These are phyloP conservation scores for Papiliotrema fonsecae DNA, from an alignment of 1,284 basidiomycete species.

Conservation along the genomic window DNA sequence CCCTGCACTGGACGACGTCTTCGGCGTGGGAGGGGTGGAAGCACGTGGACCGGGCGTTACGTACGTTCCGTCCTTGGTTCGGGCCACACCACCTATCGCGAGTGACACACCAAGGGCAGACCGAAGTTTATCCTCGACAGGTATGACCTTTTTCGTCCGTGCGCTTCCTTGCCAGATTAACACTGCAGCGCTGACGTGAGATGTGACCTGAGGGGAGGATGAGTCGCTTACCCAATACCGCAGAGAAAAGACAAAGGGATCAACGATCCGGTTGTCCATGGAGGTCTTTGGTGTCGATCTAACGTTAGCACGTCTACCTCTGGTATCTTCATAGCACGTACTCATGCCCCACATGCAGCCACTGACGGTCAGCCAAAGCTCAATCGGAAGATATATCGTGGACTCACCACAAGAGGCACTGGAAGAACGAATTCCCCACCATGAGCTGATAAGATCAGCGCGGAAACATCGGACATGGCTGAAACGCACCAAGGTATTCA, in stretches of 20 bases:
- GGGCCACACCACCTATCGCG: slow-evolving; percentile 12
- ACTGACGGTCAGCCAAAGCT: slow-evolving; percentile 45
- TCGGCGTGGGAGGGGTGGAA: not conserved
- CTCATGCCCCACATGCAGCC: slow-evolving; percentile 76
- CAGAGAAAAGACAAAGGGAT: slow-evolving; percentile 74
- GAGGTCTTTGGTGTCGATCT: slow-evolving; percentile 47
- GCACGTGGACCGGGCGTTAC: not conserved
- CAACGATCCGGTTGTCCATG: slow-evolving; percentile 58
- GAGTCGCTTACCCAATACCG: slow-evolving; percentile 55
- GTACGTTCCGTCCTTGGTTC: slow-evolving; percentile 1
- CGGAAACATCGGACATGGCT: slow-evolving; percentile 14
- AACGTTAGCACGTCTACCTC: not conserved
- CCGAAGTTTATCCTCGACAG: slow-evolving; percentile 66
- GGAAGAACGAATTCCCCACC: slow-evolving; percentile 77
- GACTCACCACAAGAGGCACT: slow-evolving; percentile 45
- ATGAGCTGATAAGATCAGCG: slow-evolving; percentile 51
- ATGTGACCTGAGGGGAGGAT: not conserved
- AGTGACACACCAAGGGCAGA: slow-evolving; percentile 57
- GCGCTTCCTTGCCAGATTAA: slow-evolving; percentile 68
- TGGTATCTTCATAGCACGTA: slow-evolving; percentile 13
- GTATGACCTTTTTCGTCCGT: slow-evolving; percentile 68
- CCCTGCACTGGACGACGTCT: not conserved
- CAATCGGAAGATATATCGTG: not conserved
- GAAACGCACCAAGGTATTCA: slow-evolving; percentile 42
- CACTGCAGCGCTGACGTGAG: slow-evolving; percentile 56